Conservation (phyloP, 2,329 filamentous ascomycete genomes). For the Neofusicoccum laricinum region DNA sequence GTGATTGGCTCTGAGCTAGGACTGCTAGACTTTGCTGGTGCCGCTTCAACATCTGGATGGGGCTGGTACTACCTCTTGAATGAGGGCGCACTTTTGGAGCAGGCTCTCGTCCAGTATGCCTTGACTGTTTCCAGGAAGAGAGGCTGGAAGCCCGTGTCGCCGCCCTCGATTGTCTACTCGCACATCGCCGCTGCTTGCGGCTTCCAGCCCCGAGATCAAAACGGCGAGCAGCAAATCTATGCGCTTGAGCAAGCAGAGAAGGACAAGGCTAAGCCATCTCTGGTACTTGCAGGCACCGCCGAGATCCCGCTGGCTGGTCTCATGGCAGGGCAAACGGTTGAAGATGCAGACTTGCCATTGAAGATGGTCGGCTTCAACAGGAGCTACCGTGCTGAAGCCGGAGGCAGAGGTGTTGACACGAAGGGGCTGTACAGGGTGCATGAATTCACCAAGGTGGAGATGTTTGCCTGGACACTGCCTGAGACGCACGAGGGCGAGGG, state of each 20-base stretch:
- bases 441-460: constrained; percentile 97
- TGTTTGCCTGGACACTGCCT: constrained; percentile 86
- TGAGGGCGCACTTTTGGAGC: constrained; percentile 89
- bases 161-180: constrained; percentile 86
- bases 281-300: constrained; percentile 81
- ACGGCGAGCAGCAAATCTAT: constrained; percentile 92
- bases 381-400: constrained; percentile 95
- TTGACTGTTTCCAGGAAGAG: constrained; percentile 67
- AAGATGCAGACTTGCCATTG: constrained; percentile 65
- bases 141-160: constrained; percentile 78
- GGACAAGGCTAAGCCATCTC: constrained; percentile 62
- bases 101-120: constrained; percentile 86
- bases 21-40: constrained; percentile 83
- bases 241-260: constrained; percentile 64
- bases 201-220: constrained; percentile 87
- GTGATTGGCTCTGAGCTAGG: constrained; percentile 83
- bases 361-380: constrained; percentile 81
- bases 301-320: constrained; percentile 94
- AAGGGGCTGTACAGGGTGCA: constrained; percentile 96
- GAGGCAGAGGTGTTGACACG: constrained; percentile 81
- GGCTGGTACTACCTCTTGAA: constrained; percentile 97
- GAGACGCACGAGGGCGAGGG: constrained; percentile 37
- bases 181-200: constrained; percentile 90
- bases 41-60: constrained; percentile 84
- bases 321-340: constrained; percentile 71